A percentile compares a stretch with the other conserved stretches of the same genome.
Evolutionary conservation across 2,329 filamentous ascomycete genomes (phyloP).

Genomic region (Claviceps purpurea): DNA sequence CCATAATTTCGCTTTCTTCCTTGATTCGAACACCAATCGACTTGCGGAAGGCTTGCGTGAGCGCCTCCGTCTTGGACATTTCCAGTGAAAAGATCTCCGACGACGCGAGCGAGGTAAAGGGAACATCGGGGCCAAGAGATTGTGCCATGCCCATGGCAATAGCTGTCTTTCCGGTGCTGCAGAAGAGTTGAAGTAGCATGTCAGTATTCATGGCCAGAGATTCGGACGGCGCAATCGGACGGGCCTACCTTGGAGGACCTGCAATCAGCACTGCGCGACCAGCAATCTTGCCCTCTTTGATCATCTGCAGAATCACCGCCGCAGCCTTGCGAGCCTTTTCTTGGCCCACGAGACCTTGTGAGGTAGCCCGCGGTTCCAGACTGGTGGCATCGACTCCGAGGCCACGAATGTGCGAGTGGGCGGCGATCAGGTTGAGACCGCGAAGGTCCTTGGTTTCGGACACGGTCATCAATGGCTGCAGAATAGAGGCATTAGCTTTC

Average conservation of each 20-base stretch:
- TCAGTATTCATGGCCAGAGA: neutral
- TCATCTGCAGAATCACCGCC: constrained; percentile 95
- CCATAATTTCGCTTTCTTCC: constrained; percentile 97
- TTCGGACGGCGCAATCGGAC: neutral
- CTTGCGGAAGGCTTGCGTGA: constrained; percentile 97
- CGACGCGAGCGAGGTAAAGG: constrained; percentile 89
- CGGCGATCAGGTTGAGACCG: constrained; percentile 92
- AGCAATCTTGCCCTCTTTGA: constrained; percentile 96
- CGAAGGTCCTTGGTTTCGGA: constrained; percentile 93
- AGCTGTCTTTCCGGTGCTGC: constrained; percentile 90
- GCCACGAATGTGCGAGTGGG: constrained; percentile 94
- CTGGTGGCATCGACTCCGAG: constrained; percentile 87
- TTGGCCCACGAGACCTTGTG: constrained; percentile 91
- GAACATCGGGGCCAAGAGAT: constrained; percentile 83
- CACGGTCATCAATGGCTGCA: constrained; percentile 57
- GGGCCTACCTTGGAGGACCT: constrained; percentile 62
- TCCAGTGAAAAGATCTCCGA: constrained; percentile 98
- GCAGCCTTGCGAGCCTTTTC: constrained; percentile 94
- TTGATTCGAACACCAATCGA: constrained; percentile 97
- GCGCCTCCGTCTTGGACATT: constrained; percentile 97
- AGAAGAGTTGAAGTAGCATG: too few relatives aligned
- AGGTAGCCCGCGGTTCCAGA: constrained; percentile 69
- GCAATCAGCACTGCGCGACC: constrained; percentile 89
- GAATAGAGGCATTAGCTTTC: constrained; percentile 4
- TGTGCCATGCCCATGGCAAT: constrained; percentile 99